Evolutionary conservation across 441 rosid species (phyloP).

Genomic region (Adansonia rubrostipa): DNA sequence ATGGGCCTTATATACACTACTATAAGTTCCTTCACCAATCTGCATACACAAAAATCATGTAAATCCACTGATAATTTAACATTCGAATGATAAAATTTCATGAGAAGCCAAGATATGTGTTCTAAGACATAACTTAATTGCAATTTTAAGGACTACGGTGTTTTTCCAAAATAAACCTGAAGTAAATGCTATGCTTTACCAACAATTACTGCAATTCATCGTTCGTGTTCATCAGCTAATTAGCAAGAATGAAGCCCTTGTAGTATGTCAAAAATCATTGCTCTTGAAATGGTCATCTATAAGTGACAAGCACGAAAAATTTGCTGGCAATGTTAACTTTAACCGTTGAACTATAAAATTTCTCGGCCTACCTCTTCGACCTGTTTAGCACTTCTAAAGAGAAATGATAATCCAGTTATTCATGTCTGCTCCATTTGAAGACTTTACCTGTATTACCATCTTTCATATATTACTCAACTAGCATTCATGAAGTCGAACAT

Average conservation of each 20-base stretch:
- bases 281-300: background rate
- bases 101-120: background rate
- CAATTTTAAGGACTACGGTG: too few species aligned
- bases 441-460: background rate
- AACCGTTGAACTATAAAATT: background rate
- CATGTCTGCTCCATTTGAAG: background rate
- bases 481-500: background rate
- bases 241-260: background rate
- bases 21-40: slow-evolving; percentile 99
- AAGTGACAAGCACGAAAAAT: background rate
- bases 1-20: slow-evolving; percentile 81
- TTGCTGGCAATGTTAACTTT: background rate
- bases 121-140: background rate
- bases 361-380: background rate
- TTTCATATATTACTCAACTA: background rate
- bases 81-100: background rate
- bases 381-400: background rate
- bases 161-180: background rate
- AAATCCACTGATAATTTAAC: background rate
- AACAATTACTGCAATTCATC: background rate
- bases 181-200: background rate
- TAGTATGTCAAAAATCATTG: background rate
- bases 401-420: background rate
- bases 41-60: slow-evolving; percentile 36
- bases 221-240: background rate